Evolutionary conservation across 2,329 filamentous ascomycete species (phyloP).

Genomic region (Penicillium sp.): DNA sequence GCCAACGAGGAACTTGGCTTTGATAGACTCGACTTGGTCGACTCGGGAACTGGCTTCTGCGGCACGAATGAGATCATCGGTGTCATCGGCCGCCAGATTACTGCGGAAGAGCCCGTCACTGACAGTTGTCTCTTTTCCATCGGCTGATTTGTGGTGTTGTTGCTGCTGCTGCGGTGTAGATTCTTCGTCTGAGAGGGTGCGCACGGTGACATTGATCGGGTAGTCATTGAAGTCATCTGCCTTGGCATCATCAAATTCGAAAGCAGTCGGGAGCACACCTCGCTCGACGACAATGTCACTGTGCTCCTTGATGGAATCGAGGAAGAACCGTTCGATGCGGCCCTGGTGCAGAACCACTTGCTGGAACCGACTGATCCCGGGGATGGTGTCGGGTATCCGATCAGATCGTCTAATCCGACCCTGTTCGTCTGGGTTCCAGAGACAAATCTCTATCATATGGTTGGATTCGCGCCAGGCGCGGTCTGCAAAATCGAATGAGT

Average conservation of each 20-base stretch:
- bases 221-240: conserved; percentile 55
- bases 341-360: conserved; percentile 71
- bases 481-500: conserved; percentile 69
- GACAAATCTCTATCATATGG: conserved; percentile 28
- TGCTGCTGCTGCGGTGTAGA: conserved; percentile 30
- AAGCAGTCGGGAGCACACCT: conserved; percentile 57
- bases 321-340: conserved; percentile 67
- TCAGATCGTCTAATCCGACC: conserved; percentile 60
- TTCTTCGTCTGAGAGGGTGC: conserved; percentile 61
- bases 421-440: conserved; percentile 50
- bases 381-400: conserved; percentile 64
- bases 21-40: conserved; percentile 5
- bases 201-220: conserved; percentile 62
- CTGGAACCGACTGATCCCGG: conserved; percentile 63
- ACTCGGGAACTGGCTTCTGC: background rate
- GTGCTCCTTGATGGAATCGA: conserved; percentile 60
- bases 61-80: conserved; percentile 50
- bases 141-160: conserved; percentile 33
- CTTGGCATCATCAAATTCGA: conserved; percentile 56
- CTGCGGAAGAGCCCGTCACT: conserved; percentile 63
- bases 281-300: conserved; percentile 60
- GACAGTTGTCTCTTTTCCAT: conserved; percentile 28
- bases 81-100: conserved; percentile 60
- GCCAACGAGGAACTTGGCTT: conserved; percentile 26
- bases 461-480: conserved; percentile 51